phyloP scores from a whole-genome alignment of 2,329 filamentous ascomycete genomes.

The Calonectria multiphialidica region DNA sequence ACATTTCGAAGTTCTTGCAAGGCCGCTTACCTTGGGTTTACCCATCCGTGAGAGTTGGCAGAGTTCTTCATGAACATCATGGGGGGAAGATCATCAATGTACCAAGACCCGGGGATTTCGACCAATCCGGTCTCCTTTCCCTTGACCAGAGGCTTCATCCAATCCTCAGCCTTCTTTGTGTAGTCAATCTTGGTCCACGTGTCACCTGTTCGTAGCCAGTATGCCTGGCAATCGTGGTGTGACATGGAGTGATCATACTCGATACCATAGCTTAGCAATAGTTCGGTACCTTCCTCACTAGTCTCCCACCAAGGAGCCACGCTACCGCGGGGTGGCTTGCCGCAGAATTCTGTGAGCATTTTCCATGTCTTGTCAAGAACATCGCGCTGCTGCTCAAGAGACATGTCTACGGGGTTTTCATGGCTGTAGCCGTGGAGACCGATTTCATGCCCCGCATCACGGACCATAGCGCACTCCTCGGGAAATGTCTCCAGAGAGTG shows the following conservation, averaged over 20 bases:
- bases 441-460: conserved; percentile 62
- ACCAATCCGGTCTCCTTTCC: conserved; percentile 73
- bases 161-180: conserved; percentile 43
- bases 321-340: conserved; percentile 76
- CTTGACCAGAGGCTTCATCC: conserved; percentile 65
- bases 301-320: conserved; percentile 84
- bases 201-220: conserved; percentile 74
- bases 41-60: conserved; percentile 72
- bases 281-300: conserved; percentile 73
- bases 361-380: conserved; percentile 82
- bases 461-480: conserved; percentile 56
- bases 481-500: conserved; percentile 64
- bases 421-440: conserved; percentile 80
- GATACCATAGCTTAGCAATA: conserved; percentile 75
- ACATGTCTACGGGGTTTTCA: conserved; percentile 81
- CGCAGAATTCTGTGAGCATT: conserved; percentile 76
- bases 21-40: conserved; percentile 54
- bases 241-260: conserved; percentile 77
- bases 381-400: conserved; percentile 79
- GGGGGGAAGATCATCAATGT: conserved; percentile 73
- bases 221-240: conserved; percentile 68
- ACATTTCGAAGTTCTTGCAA: background rate
- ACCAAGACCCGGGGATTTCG: conserved; percentile 73
- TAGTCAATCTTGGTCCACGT: conserved; percentile 78
- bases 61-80: conserved; percentile 80